Conservation (phyloP, 1,284 basidiomycete species). For the Tylopilus sp. region DNA sequence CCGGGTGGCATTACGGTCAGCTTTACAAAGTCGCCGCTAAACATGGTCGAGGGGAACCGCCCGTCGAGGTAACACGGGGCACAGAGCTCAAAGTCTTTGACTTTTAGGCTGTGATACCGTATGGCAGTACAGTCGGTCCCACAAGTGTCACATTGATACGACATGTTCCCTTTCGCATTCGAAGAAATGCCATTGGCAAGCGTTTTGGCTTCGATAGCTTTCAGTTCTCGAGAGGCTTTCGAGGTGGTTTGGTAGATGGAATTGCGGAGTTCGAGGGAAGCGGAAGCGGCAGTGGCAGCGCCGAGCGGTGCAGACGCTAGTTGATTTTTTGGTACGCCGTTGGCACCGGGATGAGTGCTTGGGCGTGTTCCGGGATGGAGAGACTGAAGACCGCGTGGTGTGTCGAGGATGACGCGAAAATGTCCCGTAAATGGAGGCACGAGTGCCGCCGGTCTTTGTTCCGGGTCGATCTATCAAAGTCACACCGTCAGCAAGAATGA, state of each 20-base stretch:
- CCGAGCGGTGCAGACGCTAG: conserved; percentile 53
- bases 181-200: conserved; percentile 59
- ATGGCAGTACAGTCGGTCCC: conserved; percentile 88
- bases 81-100: conserved; percentile 88
- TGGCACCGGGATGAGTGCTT: conserved; percentile 45
- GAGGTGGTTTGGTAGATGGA: conserved; percentile 87
- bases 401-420: conserved; percentile 96
- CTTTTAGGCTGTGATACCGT: conserved; percentile 92
- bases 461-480: conserved; percentile 84
- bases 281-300: conserved; percentile 44
- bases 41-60: conserved; percentile 95
- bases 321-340: conserved; percentile 47
- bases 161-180: conserved; percentile 47
- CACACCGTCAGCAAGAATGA: neutral
- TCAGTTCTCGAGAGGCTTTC: conserved; percentile 72
- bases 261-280: conserved; percentile 81
- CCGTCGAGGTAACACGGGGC: conserved; percentile 93
- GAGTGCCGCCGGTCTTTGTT: conserved; percentile 89
- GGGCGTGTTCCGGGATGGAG: conserved; percentile 87
- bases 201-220: conserved; percentile 60
- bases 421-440: conserved; percentile 98
- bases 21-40: conserved; percentile 96
- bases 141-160: conserved; percentile 90
- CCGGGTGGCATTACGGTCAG: conserved; percentile 57
- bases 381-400: conserved; percentile 93